Conservation (phyloP, 2,329 filamentous ascomycete genomes). For the Fusarium secorum region DNA sequence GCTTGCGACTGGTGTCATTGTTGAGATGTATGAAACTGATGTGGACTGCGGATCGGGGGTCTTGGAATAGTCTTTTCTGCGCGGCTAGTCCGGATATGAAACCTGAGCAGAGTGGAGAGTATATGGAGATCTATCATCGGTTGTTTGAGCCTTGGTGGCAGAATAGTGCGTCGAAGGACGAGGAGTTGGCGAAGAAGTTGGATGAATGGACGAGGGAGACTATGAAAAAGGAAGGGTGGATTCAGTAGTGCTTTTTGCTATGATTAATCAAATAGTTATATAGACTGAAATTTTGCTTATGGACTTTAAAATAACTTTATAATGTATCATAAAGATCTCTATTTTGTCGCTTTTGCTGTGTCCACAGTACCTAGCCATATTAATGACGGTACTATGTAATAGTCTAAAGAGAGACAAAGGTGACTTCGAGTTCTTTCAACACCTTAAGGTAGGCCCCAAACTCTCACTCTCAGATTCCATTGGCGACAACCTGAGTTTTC, state of each 20-base stretch:
- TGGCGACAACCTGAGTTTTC: too few species aligned
- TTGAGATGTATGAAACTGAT: neutral
- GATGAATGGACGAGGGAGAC: constrained; percentile 24
- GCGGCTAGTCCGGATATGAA: constrained; percentile 19
- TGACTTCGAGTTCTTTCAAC: too few species aligned
- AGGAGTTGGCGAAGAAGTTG: constrained; percentile 12
- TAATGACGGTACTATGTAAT: neutral
- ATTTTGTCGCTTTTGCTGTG: too few species aligned
- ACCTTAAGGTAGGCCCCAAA: too few species aligned
- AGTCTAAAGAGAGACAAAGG: too few species aligned
- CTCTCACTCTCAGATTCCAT: too few species aligned
- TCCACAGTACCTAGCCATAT: neutral
- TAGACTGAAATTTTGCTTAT: neutral
- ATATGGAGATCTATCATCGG: constrained; percentile 16
- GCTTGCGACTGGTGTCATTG: neutral
- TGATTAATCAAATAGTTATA: neutral
- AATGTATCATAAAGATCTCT: neutral
- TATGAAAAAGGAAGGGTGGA: constrained; percentile 20
- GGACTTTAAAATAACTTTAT: neutral
- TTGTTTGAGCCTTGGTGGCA: constrained; percentile 25
- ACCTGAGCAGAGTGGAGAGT: constrained; percentile 20
- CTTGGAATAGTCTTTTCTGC: constrained; percentile 33
- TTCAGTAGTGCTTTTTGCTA: neutral
- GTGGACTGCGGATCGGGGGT: constrained; percentile 15
- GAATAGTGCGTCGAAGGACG: constrained; percentile 19